A percentile compares a stretch with the other conserved stretches of the same genome.
These are phyloP conservation scores for Boehmeria nivea DNA, from an alignment of 306 rosid species.

Conservation along the genomic window DNA sequence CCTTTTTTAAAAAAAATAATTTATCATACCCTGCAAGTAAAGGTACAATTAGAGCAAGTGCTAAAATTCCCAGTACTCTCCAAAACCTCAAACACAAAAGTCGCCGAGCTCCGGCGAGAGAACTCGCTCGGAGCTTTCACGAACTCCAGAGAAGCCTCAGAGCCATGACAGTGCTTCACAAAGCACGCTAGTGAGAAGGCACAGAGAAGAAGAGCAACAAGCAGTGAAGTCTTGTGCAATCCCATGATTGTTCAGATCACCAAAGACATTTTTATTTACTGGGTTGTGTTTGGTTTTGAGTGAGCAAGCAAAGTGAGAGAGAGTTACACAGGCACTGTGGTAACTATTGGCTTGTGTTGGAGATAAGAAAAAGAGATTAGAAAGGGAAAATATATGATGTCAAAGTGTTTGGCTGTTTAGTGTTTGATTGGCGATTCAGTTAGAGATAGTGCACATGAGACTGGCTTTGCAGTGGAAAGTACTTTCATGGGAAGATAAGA, in stretches of 20 bases:
- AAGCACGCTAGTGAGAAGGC: conserved; percentile 22
- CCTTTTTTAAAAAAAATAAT: too few species aligned
- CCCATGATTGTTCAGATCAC: conserved; percentile 33
- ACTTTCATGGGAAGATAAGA: conserved; percentile 19
- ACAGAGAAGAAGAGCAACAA: conserved; percentile 33
- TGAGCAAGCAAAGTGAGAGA: conserved; percentile 7
- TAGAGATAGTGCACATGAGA: conserved; percentile 37
- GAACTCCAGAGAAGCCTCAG: conserved; percentile 57
- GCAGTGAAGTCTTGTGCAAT: conserved; percentile 27
- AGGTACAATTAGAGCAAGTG: conserved; percentile 47
- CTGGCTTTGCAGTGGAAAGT: conserved; percentile 23
- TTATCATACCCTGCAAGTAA: conserved; percentile 80
- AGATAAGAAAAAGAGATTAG: conserved; percentile 14
- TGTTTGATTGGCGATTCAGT: conserved; percentile 34
- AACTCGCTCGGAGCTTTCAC: conserved; percentile 67
- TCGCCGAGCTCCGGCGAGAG: conserved; percentile 68
- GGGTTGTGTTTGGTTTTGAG: conserved; percentile 7
- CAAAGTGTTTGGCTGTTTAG: conserved; percentile 26
- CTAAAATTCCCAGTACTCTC: conserved; percentile 16
- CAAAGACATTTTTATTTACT: conserved; percentile 20
- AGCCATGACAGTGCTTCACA: conserved; percentile 25
- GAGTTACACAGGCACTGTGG: background rate
- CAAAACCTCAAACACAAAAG: conserved; percentile 58
- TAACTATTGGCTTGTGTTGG: background rate
- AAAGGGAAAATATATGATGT: conserved; percentile 24